Percentiles rank a stretch among this genome's conserved stretches.
Conservation (phyloP, 148 eudicot genomes). For the Rhododendron ferrugineum region DNA sequence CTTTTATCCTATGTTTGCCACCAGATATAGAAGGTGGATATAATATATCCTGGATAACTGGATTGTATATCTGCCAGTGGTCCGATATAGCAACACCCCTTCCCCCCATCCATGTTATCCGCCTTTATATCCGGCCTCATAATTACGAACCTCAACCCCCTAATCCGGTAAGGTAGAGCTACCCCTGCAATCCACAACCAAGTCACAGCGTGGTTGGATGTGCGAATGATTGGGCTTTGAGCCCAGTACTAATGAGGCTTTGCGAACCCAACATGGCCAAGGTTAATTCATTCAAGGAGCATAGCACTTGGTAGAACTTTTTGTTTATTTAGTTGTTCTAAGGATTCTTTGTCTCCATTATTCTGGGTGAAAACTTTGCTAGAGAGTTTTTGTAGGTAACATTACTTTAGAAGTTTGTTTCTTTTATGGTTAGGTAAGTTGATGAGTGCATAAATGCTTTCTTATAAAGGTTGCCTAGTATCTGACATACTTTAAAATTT, state of each 20-base stretch:
- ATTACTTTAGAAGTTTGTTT: not conserved
- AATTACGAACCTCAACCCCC: not conserved
- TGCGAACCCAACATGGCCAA: not conserved
- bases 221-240: not conserved
- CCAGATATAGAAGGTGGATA: not conserved
- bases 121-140: not conserved
- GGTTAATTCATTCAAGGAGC: not conserved
- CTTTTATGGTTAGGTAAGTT: not conserved
- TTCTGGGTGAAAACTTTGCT: not conserved
- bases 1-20: not conserved
- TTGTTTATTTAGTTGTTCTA: not conserved
- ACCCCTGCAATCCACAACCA: not conserved
- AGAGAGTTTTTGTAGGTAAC: not conserved
- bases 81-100: not conserved
- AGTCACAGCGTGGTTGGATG: not conserved
- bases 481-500: not conserved
- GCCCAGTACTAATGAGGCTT: not conserved
- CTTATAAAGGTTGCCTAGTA: not conserved
- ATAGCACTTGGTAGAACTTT: not conserved
- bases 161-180: not conserved
- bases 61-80: not conserved
- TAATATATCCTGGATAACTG: not conserved
- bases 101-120: not conserved
- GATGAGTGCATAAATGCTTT: not conserved
- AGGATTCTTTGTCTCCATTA: not conserved